Evolutionary conservation across 2,329 filamentous ascomycete genomes (phyloP), one percentile per base, ranked within the genome.

Genomic region (Fusarium sororula): DNA sequence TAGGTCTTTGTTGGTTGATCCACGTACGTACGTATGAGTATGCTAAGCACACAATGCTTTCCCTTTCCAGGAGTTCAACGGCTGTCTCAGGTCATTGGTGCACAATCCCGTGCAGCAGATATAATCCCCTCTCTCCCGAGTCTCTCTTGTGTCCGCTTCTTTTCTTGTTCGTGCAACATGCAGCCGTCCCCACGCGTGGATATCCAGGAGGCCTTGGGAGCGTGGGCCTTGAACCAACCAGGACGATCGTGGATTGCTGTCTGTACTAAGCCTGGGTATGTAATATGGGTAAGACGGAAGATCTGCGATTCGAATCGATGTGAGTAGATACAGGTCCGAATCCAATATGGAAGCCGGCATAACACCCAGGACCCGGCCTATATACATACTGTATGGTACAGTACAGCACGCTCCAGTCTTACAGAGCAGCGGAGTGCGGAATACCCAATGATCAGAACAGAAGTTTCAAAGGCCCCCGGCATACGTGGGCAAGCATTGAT

Each of bases 11-110:
- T 67, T 54, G 53, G 64, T 71, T 57, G 54, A 62, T 75, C 75
- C 75, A 75, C 64, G 72, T 76, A 76, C 75, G 66, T 77, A 70
- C 55, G 61, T 74, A 74, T 72, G 68, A 77, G 68, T 68, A 76
- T 65, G 67, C 58, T 67, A 66, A 76, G 72, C 68, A 71, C 47
- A 72, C 70, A 76, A 74, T 77, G 72, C 73, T 72, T 67, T 75
- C 35, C 38, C 71, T 72, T 68, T 39, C 44, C 64, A 66, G 64
- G 67, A 59, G 45, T 47, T 42, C 61, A 60, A 62, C 70, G 58
- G 66, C 53, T 74, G 76, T 78, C 76, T 78, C 76, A 78, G 75
- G 76, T 78, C 41, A 64, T 70, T 51, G 74, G 67, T 64, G 66
- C 67, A 73, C 75, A 70, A 76, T 76, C 69, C 71, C 58, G 61